phyloP scores from a whole-genome alignment of 768 basidiomycete genomes.

The Panus rudis region DNA sequence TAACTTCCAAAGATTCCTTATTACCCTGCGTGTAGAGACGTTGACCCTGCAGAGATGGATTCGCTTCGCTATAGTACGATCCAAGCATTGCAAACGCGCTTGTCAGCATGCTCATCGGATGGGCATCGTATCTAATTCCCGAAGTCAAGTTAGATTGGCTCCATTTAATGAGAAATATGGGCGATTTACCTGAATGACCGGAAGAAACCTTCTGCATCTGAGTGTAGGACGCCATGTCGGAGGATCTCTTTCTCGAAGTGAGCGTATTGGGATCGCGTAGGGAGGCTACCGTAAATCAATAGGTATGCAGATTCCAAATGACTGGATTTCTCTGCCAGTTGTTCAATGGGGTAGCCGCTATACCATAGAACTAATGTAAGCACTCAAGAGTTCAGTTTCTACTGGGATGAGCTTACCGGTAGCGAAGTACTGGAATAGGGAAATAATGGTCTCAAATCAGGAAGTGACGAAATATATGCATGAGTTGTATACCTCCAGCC shows the following conservation, averaged over 20 bases:
- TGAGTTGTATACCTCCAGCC: slow-evolving; percentile 46
- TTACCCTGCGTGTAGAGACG: slow-evolving; percentile 68
- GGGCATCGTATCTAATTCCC: slow-evolving; percentile 86
- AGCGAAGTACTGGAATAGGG: slow-evolving; percentile 49
- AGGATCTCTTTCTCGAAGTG: slow-evolving; percentile 71
- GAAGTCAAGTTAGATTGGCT: too few species aligned
- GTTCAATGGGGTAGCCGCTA: slow-evolving; percentile 91
- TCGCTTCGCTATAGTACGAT: slow-evolving; percentile 82
- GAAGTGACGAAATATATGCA: not conserved
- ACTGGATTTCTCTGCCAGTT: slow-evolving; percentile 71
- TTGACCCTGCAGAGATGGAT: slow-evolving; percentile 86
- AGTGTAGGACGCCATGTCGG: slow-evolving; percentile 53
- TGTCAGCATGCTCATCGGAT: slow-evolving; percentile 87
- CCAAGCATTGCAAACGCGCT: slow-evolving; percentile 85
- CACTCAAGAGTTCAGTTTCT: slow-evolving; percentile 1
- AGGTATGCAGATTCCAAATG: slow-evolving; percentile 85
- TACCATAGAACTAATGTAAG: slow-evolving; percentile 1
- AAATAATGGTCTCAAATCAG: not conserved
- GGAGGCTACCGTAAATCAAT: slow-evolving; percentile 82
- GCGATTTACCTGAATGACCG: slow-evolving; percentile 33
- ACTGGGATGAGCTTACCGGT: slow-evolving; percentile 40
- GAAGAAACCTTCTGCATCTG: slow-evolving; percentile 36
- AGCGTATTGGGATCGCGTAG: slow-evolving; percentile 49
- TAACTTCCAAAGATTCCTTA: slow-evolving; percentile 56
- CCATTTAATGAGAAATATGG: too few species aligned